Percentiles rank a stretch among this genome's conserved stretches.
Evolutionary conservation across 768 basidiomycete species (phyloP).

Genomic region (Tricholomella constricta): DNA sequence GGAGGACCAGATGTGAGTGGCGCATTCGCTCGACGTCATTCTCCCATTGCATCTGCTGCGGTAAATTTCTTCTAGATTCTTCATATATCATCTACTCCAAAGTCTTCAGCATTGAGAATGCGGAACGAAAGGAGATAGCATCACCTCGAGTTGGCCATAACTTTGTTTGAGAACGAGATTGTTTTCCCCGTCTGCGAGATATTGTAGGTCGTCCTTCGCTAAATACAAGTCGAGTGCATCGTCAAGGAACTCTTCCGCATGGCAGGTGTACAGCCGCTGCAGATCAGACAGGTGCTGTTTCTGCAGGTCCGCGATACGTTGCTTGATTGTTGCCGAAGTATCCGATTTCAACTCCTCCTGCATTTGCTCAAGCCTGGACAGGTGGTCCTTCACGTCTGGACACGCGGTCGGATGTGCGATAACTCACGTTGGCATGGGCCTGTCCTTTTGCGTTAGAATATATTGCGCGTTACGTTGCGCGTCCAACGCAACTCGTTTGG

Average conservation of each 20-base stretch:
- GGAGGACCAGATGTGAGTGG: constrained; percentile 30
- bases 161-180: constrained; percentile 16
- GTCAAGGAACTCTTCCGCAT: constrained; percentile 36
- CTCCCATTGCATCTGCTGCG: constrained; percentile 27
- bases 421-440: constrained; percentile 42
- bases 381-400: neutral
- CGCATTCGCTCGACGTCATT: constrained; percentile 32
- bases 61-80: constrained; percentile 18
- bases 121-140: neutral
- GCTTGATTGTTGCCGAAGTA: constrained; percentile 24
- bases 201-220: constrained; percentile 31
- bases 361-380: constrained; percentile 38
- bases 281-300: constrained; percentile 37
- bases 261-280: constrained; percentile 35
- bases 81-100: constrained; percentile 26
- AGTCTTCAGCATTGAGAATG: neutral
- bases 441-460: constrained; percentile 40
- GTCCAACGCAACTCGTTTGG: constrained; percentile 23
- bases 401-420: neutral
- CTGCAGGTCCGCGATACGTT: constrained; percentile 29
- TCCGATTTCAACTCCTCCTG: constrained; percentile 32
- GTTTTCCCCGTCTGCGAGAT: constrained; percentile 22
- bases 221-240: constrained; percentile 35
- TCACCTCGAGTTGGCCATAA: constrained; percentile 27
- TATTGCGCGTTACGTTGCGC: constrained; percentile 39